These are phyloP conservation scores for Larix kaempferi DNA, from an alignment of 75 land plant genomes.

Conservation along the genomic window DNA sequence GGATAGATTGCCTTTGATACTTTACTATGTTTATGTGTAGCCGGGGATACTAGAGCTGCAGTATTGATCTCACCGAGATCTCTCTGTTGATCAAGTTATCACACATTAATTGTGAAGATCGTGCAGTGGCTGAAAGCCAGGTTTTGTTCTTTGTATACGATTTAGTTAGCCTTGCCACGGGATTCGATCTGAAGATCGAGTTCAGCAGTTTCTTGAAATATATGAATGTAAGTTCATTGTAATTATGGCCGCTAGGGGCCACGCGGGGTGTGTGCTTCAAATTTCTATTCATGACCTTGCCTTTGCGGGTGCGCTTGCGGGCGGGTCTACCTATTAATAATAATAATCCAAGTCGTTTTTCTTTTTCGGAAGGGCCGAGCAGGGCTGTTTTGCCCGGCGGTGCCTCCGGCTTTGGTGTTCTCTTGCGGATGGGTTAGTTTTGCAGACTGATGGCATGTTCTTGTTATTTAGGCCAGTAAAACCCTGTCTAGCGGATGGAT, in stretches of 20 bases:
- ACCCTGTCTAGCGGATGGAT: no score
- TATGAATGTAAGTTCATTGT: not conserved
- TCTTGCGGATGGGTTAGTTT: no score
- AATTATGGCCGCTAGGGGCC: not conserved
- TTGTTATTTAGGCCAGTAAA: no score
- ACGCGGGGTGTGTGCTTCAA: not conserved
- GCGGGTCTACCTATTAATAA: not conserved
- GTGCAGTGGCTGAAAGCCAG: no score
- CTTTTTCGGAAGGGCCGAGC: not conserved
- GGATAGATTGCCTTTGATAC: not conserved
- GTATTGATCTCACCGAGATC: not conserved
- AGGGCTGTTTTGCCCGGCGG: not conserved
- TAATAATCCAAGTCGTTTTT: not conserved
- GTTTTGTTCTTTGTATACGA: no score
- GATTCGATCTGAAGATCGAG: not conserved
- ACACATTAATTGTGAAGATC: no score
- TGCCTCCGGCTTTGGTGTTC: not conserved
- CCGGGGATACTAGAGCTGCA: not conserved
- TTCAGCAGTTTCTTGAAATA: not conserved
- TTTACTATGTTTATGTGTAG: not conserved
- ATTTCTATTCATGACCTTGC: not conserved
- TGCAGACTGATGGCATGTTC: no score
- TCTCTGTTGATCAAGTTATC: no score
- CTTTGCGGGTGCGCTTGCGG: slow-evolving; percentile 7
- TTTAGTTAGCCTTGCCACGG: not conserved